These are phyloP conservation scores for Xylaria intraflava DNA, from an alignment of 495 filamentous ascomycete species.

Conservation along the genomic window DNA sequence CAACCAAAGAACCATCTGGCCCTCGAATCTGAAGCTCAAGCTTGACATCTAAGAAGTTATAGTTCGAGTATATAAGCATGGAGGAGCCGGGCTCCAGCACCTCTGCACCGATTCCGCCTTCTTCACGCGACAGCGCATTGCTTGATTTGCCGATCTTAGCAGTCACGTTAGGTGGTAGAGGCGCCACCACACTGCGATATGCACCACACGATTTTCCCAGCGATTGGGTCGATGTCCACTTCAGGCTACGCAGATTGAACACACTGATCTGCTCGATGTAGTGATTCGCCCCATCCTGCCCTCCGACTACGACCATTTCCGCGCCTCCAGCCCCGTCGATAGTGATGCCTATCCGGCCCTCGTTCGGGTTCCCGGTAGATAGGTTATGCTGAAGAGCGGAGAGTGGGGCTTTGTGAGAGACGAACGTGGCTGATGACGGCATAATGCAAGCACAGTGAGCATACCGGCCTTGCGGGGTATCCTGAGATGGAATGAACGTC, in stretches of 20 bases:
- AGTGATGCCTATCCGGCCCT: slow-evolving; percentile 75
- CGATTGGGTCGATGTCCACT: slow-evolving; percentile 83
- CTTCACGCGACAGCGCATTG: slow-evolving; percentile 26
- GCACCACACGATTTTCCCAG: slow-evolving; percentile 89
- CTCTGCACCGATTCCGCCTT: slow-evolving; percentile 37
- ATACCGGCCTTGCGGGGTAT: slow-evolving; percentile 89
- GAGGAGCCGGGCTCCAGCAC: slow-evolving; percentile 60
- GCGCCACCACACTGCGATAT: slow-evolving; percentile 89
- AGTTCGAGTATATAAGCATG: slow-evolving; percentile 98
- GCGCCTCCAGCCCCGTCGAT: slow-evolving; percentile 88
- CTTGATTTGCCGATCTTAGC: slow-evolving; percentile 61
- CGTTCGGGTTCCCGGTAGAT: slow-evolving; percentile 68
- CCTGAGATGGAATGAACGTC: slow-evolving; percentile 72
- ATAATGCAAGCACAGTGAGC: slow-evolving; percentile 94
- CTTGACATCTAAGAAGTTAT: slow-evolving; percentile 96
- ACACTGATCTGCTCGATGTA: slow-evolving; percentile 98
- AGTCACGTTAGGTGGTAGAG: slow-evolving; percentile 57
- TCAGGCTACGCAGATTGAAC: slow-evolving; percentile 92
- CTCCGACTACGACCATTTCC: slow-evolving; percentile 95
- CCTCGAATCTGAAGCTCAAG: slow-evolving; percentile 83
- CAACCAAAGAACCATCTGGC: slow-evolving; percentile 75
- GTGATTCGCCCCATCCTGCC: slow-evolving; percentile 94
- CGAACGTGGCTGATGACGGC: slow-evolving; percentile 77
- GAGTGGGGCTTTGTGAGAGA: slow-evolving; percentile 71
- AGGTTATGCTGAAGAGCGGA: slow-evolving; percentile 87